These are phyloP conservation scores for Trifolium subterraneum DNA, from an alignment of 306 rosid genomes.

Conservation along the genomic window DNA sequence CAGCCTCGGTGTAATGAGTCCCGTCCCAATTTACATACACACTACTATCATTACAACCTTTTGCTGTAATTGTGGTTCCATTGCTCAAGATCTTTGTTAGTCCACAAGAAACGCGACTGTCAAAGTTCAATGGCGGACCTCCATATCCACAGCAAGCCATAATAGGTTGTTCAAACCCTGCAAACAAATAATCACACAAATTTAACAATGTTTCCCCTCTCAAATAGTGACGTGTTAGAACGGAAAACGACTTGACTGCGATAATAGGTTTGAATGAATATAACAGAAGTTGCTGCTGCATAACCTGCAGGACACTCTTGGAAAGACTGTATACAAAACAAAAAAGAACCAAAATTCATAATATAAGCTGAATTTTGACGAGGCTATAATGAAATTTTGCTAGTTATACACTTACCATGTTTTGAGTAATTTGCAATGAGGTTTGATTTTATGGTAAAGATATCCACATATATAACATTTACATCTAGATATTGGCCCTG, in stretches of 20 bases:
- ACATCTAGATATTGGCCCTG: slow-evolving; percentile 70
- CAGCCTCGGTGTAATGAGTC: slow-evolving; percentile 87
- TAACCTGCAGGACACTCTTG: too few relatives aligned
- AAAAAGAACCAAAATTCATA: too few relatives aligned
- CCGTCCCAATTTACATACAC: slow-evolving; percentile 88
- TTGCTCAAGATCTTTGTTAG: slow-evolving; percentile 61
- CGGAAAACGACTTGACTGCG: too few relatives aligned
- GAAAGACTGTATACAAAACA: too few relatives aligned
- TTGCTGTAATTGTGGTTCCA: slow-evolving; percentile 70
- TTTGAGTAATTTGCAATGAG: slow-evolving; percentile 69
- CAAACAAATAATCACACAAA: slow-evolving; percentile 27
- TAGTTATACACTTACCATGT: slow-evolving; percentile 61
- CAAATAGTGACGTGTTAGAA: too few relatives aligned
- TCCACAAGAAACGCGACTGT: slow-evolving; percentile 70
- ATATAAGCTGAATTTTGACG: neutral
- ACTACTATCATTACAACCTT: slow-evolving; percentile 64
- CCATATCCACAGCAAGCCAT: slow-evolving; percentile 95
- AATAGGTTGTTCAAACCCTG: slow-evolving; percentile 83
- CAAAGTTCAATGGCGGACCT: slow-evolving; percentile 82
- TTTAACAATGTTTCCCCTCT: too few relatives aligned
- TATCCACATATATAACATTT: slow-evolving; percentile 71
- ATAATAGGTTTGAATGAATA: too few relatives aligned
- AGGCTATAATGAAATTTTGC: neutral
- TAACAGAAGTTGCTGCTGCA: too few relatives aligned
- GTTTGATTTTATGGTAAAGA: slow-evolving; percentile 67